phyloP scores from a whole-genome alignment of 352 stramenopile species.

The Phytophthora chlamydospora region DNA sequence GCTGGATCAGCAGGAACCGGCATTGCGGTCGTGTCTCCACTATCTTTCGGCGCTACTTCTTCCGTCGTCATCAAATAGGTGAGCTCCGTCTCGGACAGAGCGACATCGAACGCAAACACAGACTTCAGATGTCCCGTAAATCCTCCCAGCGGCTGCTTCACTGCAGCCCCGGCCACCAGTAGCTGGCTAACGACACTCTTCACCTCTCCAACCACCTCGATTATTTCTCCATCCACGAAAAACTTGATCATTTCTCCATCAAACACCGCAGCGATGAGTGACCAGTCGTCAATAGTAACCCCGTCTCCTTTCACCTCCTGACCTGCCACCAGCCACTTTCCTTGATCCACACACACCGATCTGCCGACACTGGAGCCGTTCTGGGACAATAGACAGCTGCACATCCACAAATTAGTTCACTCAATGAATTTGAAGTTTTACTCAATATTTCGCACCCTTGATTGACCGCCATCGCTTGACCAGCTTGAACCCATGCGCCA shows the following conservation, averaged over 20 bases:
- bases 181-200: constrained; percentile 27
- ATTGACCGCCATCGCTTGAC: constrained; percentile 17
- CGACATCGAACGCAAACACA: constrained; percentile 53
- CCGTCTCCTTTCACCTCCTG: background rate
- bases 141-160: constrained; percentile 19
- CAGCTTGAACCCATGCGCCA: constrained; percentile 47
- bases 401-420: constrained; percentile 8
- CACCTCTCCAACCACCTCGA: constrained; percentile 29
- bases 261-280: constrained; percentile 52
- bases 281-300: constrained; percentile 38
- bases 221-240: constrained; percentile 29
- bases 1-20: background rate
- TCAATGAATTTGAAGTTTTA: background rate
- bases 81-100: constrained; percentile 44
- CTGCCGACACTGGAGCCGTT: constrained; percentile 42
- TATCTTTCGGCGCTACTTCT: background rate
- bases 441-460: constrained; percentile 24
- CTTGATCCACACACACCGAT: constrained; percentile 43
- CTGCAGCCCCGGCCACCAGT: constrained; percentile 23
- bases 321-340: constrained; percentile 39
- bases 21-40: background rate
- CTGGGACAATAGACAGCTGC: constrained; percentile 58
- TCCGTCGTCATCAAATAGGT: constrained; percentile 44
- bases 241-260: constrained; percentile 20
- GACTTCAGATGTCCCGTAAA: constrained; percentile 45